phyloP scores from a whole-genome alignment of 805 yeast species.

The Lipomyces sp. region DNA sequence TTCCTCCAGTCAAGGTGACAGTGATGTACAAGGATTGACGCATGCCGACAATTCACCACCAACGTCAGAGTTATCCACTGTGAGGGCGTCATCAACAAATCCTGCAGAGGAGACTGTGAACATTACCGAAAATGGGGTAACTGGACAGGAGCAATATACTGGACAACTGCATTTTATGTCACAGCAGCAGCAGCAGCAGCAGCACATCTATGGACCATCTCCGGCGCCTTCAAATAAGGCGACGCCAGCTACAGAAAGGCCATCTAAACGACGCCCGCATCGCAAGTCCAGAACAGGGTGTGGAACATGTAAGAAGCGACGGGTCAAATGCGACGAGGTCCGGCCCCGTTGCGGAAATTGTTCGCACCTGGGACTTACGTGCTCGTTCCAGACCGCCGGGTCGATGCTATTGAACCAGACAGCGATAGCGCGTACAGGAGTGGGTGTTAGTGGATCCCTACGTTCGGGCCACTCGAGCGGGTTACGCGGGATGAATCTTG shows the following conservation, averaged over 20 bases:
- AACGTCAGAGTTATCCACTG: neutral
- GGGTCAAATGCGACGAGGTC: slow-evolving; percentile 91
- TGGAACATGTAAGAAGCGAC: slow-evolving; percentile 80
- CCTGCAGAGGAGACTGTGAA: neutral
- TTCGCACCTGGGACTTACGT: slow-evolving; percentile 73
- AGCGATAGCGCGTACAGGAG: slow-evolving; percentile 25
- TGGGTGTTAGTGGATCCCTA: slow-evolving; percentile 3
- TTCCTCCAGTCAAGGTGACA: too few species aligned
- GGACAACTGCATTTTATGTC: neutral
- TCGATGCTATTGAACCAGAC: slow-evolving; percentile 27
- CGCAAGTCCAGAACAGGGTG: slow-evolving; percentile 89
- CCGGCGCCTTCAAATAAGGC: neutral
- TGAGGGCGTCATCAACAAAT: neutral
- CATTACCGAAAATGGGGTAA: neutral
- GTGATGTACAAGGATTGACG: neutral
- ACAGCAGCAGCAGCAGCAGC: neutral
- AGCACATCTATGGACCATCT: neutral
- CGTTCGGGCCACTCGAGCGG: neutral
- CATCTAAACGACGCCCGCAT: slow-evolving; percentile 76
- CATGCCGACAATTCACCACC: neutral
- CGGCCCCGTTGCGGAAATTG: slow-evolving; percentile 84
- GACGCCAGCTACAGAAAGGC: neutral
- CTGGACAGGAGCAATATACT: neutral
- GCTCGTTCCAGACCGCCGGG: slow-evolving; percentile 57
- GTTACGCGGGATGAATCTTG: neutral